Evolutionary conservation across 2,329 filamentous ascomycete species (phyloP), one percentile per base, ranked within the genome.

Genomic region (Mycosphaerella arachidis): DNA sequence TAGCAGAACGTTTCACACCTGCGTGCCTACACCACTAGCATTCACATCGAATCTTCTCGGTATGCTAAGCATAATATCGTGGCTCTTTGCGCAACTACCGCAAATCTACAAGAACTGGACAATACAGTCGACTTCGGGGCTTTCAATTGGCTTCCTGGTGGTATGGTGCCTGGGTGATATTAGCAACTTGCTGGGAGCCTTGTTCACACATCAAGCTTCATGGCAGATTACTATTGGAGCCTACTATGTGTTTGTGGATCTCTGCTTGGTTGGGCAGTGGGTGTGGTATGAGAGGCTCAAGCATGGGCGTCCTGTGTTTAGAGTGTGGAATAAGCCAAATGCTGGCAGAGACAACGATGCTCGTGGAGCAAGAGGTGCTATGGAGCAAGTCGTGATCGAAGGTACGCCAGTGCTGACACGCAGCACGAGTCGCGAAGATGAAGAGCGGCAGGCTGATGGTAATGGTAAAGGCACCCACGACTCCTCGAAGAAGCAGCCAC

Each of bases 41-140:
- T 78, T 88, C 60, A 63, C 86, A 59, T 88, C 86, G 24, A 85
- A 83, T 6, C 63, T 81, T 2, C 77, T 88, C 56, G 86, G 86
- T 20, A 80, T 78, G 0, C 75, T 85, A 61, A 87, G 84, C 68
- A 88, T 89, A 61, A 66, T 86, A 54, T 83, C 85, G 48, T 89
- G 86, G 86, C 79, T 89, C 1, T 89, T 87, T 70, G 86, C 86
- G 12, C 86, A 88, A 71, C 76, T 88, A 30, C 86, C 86, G 1
- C 86, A 89, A 68, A 87, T 89, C 63, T 86, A 84, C 75, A 88
- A 88, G 76, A 89, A 89, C 70, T 84, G 84, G 70, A 78, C 78
- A 55, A 72, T 87, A 20, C 80, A 85, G 67, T 87, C 85, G 12
- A 87, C 86, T 0, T 85, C 85, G 1, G 86, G 86, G 0, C 71